Percentiles rank a stretch among this genome's conserved stretches.
Conservation (phyloP, 495 filamentous ascomycete species). For the Lasiosphaeris hirsuta region DNA sequence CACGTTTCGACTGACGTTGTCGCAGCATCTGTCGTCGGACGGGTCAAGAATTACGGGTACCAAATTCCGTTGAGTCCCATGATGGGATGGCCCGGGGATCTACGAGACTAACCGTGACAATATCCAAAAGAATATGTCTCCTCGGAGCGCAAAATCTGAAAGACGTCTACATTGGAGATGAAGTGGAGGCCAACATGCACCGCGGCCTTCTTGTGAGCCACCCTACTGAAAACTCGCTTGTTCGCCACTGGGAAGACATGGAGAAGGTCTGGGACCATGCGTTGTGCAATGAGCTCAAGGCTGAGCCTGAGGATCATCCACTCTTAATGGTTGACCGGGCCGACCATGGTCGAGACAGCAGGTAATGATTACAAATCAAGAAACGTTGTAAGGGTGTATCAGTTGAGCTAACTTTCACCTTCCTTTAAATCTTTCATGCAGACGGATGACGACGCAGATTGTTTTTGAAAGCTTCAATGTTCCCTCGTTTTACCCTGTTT, state of each 20-base stretch:
- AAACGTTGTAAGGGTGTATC: no score
- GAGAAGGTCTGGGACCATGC: constrained; percentile 1
- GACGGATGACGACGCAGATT: no score
- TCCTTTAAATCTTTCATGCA: no score
- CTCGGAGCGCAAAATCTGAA: neutral
- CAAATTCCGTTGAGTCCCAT: no score
- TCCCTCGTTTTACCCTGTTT: no score
- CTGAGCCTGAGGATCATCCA: neutral
- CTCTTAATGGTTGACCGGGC: neutral
- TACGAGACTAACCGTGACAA: no score
- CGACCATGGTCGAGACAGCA: neutral
- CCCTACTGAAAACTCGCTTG: neutral
- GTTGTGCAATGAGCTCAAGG: neutral
- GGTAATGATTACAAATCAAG: no score
- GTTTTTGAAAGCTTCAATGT: no score
- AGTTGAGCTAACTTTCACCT: no score
- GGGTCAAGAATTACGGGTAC: neutral
- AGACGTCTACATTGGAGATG: neutral
- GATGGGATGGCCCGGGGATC: no score
- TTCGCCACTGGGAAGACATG: neutral
- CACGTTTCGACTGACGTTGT: no score
- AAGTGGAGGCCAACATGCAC: neutral
- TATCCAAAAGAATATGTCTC: neutral
- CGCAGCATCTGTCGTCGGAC: neutral
- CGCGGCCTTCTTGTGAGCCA: neutral